A percentile compares a stretch with the other conserved stretches of the same genome.
Conservation (phyloP, 805 yeast species). For the Spathaspora passalidarum region DNA sequence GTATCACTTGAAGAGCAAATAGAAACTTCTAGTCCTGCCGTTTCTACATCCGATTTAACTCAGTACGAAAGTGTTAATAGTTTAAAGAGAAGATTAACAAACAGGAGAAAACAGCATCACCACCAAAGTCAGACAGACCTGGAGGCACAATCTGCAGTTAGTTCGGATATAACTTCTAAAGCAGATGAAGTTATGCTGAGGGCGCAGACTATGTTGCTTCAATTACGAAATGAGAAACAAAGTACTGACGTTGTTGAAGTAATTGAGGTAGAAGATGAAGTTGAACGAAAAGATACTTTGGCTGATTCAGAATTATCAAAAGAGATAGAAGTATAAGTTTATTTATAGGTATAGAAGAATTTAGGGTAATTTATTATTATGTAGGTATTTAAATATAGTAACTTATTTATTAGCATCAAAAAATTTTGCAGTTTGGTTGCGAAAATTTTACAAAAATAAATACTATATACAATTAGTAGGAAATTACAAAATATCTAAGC, state of each 20-base stretch:
- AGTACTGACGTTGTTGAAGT: neutral
- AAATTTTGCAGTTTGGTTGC: neutral
- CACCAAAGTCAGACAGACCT: neutral
- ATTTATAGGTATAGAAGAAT: neutral
- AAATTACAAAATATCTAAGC: no score
- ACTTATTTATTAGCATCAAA: neutral
- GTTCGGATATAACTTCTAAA: slow-evolving; percentile 7
- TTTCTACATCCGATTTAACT: slow-evolving; percentile 9
- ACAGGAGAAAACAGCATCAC: slow-evolving; percentile 20
- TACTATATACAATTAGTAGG: no score
- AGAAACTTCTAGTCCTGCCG: neutral
- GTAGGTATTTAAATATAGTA: neutral
- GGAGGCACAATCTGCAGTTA: slow-evolving; percentile 3
- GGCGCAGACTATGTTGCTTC: slow-evolving; percentile 40
- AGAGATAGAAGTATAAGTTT: neutral
- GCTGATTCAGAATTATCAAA: neutral
- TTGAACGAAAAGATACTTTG: neutral
- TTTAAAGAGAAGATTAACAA: slow-evolving; percentile 36
- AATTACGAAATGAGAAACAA: slow-evolving; percentile 21
- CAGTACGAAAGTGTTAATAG: slow-evolving; percentile 38
- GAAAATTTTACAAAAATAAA: neutral
- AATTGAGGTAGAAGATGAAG: neutral
- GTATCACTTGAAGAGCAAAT: slow-evolving; percentile 20
- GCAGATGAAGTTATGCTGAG: slow-evolving; percentile 31
- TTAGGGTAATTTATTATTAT: neutral